These are phyloP conservation scores for Sherardia arvensis DNA, from an alignment of 257 asterid genomes.

Conservation along the genomic window DNA sequence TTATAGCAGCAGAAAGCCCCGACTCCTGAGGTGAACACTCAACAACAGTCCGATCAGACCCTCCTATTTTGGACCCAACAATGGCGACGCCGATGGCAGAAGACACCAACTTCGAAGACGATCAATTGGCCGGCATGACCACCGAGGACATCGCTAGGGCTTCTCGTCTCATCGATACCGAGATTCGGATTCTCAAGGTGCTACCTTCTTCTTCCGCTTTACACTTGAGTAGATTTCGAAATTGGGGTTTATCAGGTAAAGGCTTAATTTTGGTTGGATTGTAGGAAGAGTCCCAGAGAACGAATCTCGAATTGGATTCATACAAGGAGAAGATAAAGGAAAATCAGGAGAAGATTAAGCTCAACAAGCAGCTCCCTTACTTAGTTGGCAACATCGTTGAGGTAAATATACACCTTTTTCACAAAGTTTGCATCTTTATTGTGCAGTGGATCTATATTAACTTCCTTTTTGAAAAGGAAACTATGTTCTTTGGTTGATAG, in stretches of 20 bases:
- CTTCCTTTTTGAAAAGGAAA: neutral
- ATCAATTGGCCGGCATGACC: conserved; percentile 66
- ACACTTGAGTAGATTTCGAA: neutral
- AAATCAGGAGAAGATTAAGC: conserved; percentile 82
- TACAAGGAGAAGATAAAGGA: conserved; percentile 75
- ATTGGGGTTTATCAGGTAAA: neutral
- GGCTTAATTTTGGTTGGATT: conserved; percentile 3
- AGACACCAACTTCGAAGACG: conserved; percentile 69
- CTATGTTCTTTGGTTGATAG: neutral
- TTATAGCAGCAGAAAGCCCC: no score
- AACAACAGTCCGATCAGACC: neutral
- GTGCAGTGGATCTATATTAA: neutral
- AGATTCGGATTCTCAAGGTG: conserved; percentile 74
- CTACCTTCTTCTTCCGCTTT: neutral
- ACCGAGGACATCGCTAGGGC: conserved; percentile 75
- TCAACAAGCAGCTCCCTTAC: conserved; percentile 84
- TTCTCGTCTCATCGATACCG: conserved; percentile 85
- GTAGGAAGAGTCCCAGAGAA: conserved; percentile 79
- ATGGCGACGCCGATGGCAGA: conserved; percentile 91
- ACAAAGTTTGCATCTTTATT: neutral
- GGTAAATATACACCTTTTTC: conserved; percentile 23
- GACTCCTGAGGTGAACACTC: no score
- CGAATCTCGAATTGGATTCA: conserved; percentile 71
- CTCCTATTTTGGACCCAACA: neutral
- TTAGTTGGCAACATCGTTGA: conserved; percentile 88